Base-by-base conservation (phyloP, 352 stramenopile species). In the Pythium myriotylum region DNA sequence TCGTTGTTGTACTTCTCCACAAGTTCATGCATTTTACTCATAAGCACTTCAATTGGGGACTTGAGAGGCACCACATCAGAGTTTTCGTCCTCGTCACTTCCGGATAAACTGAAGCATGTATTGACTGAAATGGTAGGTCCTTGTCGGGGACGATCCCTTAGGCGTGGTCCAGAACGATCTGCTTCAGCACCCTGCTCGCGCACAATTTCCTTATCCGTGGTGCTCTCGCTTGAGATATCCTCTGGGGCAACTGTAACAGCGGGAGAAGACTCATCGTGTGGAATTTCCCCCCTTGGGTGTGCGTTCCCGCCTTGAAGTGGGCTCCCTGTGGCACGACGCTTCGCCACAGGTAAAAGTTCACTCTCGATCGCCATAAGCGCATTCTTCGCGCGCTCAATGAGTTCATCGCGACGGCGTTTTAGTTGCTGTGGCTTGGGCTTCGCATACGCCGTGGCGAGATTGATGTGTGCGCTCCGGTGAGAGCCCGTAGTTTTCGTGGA, bases 11-110 rank as follows among this genome's bases (percentile, higher is more conserved):
- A 81, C 46, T 77, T 81, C 17, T 79, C 68, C 39, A 83, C 76
- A 16, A 86, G 62, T 40, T 83, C 69, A 56, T 86, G 76, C 76
- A 86, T 86, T 55, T 79, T 79, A 53, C 51, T 70, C 72, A 84
- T 72, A 22, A 86, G 57, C 41, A 82, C 52, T 64, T 80, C 74
- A 29, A 84, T 79, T 10, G 68, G 68, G 17, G 76, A 81, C 54
- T 62, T 68, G 22, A 59, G 65, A 3, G 59, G 54, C 41, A 60
- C 42, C 20, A 50, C 33, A 47, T 24, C n/a, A 49, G 64, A 32
- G 43, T 63, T 46, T 29, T 42, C 2, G 2, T 65, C 57, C 12
- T 43, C 27, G 4, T 65, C 57, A 5, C 23, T 48, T 26, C 41
- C 52, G 10, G 26, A 32, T 7, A 39, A 39, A 20, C 2, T 26